These are phyloP conservation scores for Leishmania tropica DNA, from an alignment of 208 protist species.

Conservation along the genomic window DNA sequence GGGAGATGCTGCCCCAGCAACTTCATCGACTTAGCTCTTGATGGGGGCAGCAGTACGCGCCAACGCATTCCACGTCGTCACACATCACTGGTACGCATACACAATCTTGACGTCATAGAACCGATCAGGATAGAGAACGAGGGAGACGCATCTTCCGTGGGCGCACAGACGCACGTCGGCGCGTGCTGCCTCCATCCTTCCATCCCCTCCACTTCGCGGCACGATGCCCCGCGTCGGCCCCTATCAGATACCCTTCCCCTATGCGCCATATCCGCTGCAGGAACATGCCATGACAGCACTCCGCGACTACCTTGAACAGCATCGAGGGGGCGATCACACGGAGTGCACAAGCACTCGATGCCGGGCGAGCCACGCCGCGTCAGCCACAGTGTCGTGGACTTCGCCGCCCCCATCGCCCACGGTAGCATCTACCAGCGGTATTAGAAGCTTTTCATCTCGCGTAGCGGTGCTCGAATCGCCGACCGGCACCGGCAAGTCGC, in stretches of 20 bases:
- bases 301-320: constrained; percentile 42
- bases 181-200: not conserved
- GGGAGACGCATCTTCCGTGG: not conserved
- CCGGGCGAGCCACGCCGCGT: not conserved
- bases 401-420: not conserved
- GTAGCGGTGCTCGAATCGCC: constrained; percentile 95
- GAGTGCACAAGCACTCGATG: not conserved
- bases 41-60: not conserved
- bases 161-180: not conserved
- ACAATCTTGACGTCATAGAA: not conserved
- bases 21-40: not conserved
- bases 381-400: not conserved
- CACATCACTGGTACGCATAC: not conserved
- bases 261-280: constrained; percentile 77
- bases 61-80: not conserved
- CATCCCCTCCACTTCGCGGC: not conserved
- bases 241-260: constrained; percentile 83
- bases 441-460: not conserved
- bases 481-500: constrained; percentile 96
- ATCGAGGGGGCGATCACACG: not conserved
- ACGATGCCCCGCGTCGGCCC: constrained; percentile 39
- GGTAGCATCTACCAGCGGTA: not conserved
- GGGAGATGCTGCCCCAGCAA: no score
- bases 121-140: not conserved
- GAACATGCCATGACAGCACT: constrained; percentile 68